Base-by-base conservation (phyloP, 805 yeast species). In the Cyberlindnera americana region DNA sequence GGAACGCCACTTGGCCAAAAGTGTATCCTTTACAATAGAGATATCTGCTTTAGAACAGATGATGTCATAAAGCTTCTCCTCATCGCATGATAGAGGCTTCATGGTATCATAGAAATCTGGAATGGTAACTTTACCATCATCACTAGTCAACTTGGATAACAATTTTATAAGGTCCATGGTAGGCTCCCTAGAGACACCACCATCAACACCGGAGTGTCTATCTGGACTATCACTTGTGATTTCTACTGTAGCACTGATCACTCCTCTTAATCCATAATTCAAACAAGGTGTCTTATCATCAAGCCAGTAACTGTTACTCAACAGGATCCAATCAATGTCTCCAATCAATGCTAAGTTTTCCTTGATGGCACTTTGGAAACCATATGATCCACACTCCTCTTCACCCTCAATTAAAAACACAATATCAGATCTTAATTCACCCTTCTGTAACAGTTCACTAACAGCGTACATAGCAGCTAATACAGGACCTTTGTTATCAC, bases 131-230 rank as follows among this genome's bases (percentile, higher is more conserved):
- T 61, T 63, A 6, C 83, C 82, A 22, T 70, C 67, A 38, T 76
- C 78, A 44, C 65, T 63, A 26, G 80, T 75, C 38, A 91, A 65
- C 37, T 77, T 73, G 2, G 91, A 74, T 17, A 90, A 63, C 14
- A 91, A 54, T 38, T 81, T 83, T 29, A 90, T 73, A 60, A 91
- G 62, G 56, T 91, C 98, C 65, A 86, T 77, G 0, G 95, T 81
- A 2, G 99, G 97, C 53, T 91, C 99, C 41, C 83, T 72, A 45
- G 78, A 75, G 8, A 83, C 81, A 43, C 98, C 98, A 37, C 99
- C 99, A 63, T 89, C 95, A 9, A 93, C 93, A 46, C 99, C 99
- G 0, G 97, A 87, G 58, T 93, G 99, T 43, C 95, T 68, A 60
- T 93, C 97, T 1, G 95, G 95, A 43, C 72, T 72, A 48, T 81